Base-by-base conservation (phyloP, 352 stramenopile genomes). In the Hyaloperonospora brassicae region DNA sequence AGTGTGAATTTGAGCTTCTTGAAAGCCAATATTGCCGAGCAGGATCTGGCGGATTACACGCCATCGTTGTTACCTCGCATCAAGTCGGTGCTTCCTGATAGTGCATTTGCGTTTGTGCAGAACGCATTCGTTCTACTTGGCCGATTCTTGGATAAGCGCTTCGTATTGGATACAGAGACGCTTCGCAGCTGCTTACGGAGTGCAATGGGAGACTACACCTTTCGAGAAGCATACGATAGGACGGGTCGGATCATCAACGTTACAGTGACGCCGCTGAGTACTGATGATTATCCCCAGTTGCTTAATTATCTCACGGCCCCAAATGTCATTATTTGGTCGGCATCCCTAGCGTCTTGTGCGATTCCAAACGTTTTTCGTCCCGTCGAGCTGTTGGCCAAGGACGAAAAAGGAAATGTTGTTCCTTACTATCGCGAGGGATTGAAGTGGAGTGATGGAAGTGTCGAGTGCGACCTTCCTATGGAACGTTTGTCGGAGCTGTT, bases 231-330 rank as follows among this genome's bases (percentile, higher is more conserved):
- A 0, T 99, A 98, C 66, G 95, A 99, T 71, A 78, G 95, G 38
- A 99, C 97, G 10, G 96, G 96, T 27, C 79, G 96, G 21, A 99
- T 99, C 71, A 89, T 98, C 47, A 99, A 99, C 75, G 98, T 99
- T 57, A 98, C 93, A 6, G 97, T 99, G 10, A 98, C 93, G 5
- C 94, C 95, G 22, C 71, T 86, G 46, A 87, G 79, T 58, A 69
- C 79, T 9, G 79, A 87, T 56, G 96, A 98, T 65, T 97, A 97
- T 49, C 95, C 95, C 47, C 85, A 97, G 43, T 62, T 99, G 21
- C 82, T 99, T 21, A 99, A 99, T 67, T 99, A 99, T 78, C 76
- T 99, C 17, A 99, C 95, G 5, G 93, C 96, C 4, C 97, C 97
- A 21, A 97, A 99, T 61, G 95, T 98, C 27, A 73, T 98, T n/a